A percentile compares a stretch with the other conserved stretches of the same genome.
phyloP scores from a whole-genome alignment of 441 rosid species.

The Euphorbia celastroides region DNA sequence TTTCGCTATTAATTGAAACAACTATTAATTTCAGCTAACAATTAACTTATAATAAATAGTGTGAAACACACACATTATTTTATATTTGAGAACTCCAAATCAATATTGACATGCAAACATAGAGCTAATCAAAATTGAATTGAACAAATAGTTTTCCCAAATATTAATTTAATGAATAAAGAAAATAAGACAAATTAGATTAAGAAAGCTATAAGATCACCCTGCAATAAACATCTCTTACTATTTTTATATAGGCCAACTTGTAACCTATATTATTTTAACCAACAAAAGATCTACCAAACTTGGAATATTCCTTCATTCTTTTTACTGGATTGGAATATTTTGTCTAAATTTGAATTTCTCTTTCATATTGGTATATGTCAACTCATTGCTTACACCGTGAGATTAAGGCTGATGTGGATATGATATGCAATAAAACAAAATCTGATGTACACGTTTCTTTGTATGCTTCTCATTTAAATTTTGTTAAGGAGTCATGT shows the following conservation, averaged over 20 bases:
- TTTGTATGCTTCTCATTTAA: no score
- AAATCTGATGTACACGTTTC: no score
- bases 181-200: not conserved
- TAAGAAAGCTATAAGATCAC: not conserved
- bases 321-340: not conserved
- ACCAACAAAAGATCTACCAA: not conserved
- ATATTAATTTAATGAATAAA: no score
- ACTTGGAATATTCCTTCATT: not conserved
- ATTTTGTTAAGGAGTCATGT: no score
- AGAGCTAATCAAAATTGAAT: no score
- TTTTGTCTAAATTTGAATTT: not conserved
- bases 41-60: no score
- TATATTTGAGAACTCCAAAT: no score
- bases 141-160: no score
- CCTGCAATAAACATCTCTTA: not conserved
- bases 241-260: not conserved
- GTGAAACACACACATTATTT: no score
- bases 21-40: no score
- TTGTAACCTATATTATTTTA: not conserved
- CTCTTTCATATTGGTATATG: not conserved
- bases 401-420: constrained; percentile 5
- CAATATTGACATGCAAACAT: no score
- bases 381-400: not conserved
- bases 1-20: no score
- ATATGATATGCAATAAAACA: constrained; percentile 9